Conservation (phyloP, 192 early-diverging fungal species). For the Podila horticola region DNA sequence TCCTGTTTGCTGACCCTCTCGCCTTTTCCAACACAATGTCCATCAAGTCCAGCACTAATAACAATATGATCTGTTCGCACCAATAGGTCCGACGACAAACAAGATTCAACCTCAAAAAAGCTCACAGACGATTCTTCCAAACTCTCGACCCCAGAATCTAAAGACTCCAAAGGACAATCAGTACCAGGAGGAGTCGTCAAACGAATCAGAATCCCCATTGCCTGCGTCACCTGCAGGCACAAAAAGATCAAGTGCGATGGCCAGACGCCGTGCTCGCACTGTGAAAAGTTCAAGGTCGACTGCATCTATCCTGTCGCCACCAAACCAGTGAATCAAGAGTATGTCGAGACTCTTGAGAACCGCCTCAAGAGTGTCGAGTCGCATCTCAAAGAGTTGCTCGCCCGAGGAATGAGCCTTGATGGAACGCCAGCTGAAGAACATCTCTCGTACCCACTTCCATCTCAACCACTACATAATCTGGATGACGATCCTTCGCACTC, state of each 20-base stretch:
- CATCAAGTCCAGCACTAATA: too few relatives aligned
- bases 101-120: not conserved
- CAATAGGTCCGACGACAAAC: not conserved
- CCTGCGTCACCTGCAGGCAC: slow-evolving; percentile 53
- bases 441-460: not conserved
- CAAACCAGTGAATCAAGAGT: slow-evolving; percentile 44
- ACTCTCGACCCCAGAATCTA: not conserved
- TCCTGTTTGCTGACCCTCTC: too few relatives aligned
- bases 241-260: slow-evolving; percentile 58
- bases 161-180: not conserved
- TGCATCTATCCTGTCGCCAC: slow-evolving; percentile 40
- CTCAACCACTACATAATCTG: not conserved
- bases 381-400: slow-evolving; percentile 19
- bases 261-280: slow-evolving; percentile 51
- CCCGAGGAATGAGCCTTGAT: not conserved
- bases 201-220: slow-evolving; percentile 47
- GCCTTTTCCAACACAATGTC: too few relatives aligned
- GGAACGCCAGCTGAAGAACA: not conserved
- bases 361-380: slow-evolving; percentile 40
- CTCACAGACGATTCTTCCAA: not conserved
- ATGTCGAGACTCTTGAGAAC: slow-evolving; percentile 42
- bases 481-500: not conserved
- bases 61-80: too few relatives aligned
- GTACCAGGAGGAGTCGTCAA: slow-evolving; percentile 3
- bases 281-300: slow-evolving; percentile 26